Conservation (phyloP, 2,329 filamentous ascomycete species). For the Monilinia aucupariae region DNA sequence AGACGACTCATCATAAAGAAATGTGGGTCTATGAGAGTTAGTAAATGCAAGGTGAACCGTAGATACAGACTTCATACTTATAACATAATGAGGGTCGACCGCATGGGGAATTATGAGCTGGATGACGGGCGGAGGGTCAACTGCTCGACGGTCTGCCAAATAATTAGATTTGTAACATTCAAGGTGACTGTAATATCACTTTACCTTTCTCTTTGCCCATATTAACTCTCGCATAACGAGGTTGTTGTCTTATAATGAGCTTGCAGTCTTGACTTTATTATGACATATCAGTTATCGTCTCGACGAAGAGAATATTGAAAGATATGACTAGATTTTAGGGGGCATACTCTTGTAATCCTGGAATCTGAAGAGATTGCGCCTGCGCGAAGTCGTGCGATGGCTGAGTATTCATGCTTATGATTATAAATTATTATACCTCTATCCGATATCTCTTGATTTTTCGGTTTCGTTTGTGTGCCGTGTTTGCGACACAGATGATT, state of each 20-base stretch:
- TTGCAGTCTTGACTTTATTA: slow-evolving; percentile 48
- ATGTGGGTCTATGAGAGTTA: slow-evolving; percentile 40
- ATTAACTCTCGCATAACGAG: slow-evolving; percentile 60
- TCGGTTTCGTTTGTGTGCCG: background rate
- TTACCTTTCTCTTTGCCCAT: slow-evolving; percentile 71
- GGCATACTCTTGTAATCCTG: slow-evolving; percentile 27
- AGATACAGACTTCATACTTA: slow-evolving; percentile 46
- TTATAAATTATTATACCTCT: slow-evolving; percentile 6
- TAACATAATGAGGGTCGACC: slow-evolving; percentile 46
- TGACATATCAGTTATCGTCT: slow-evolving; percentile 30
- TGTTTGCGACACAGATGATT: background rate
- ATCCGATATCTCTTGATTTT: slow-evolving; percentile 6
- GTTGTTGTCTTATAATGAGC: slow-evolving; percentile 60
- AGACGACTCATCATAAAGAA: slow-evolving; percentile 37
- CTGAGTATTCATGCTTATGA: slow-evolving; percentile 22
- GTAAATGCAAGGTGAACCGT: background rate
- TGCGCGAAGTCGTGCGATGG: slow-evolving; percentile 30
- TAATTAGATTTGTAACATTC: slow-evolving; percentile 11
- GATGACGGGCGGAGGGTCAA: slow-evolving; percentile 82
- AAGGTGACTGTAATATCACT: slow-evolving; percentile 18
- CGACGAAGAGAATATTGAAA: background rate
- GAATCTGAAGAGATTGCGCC: slow-evolving; percentile 25
- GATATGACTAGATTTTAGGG: background rate
- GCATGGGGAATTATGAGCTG: slow-evolving; percentile 52
- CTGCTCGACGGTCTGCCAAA: slow-evolving; percentile 67